Percentiles rank a stretch among this genome's conserved stretches.
phyloP scores from a whole-genome alignment of 2,329 filamentous ascomycete genomes.

The Penicillium sp. region DNA sequence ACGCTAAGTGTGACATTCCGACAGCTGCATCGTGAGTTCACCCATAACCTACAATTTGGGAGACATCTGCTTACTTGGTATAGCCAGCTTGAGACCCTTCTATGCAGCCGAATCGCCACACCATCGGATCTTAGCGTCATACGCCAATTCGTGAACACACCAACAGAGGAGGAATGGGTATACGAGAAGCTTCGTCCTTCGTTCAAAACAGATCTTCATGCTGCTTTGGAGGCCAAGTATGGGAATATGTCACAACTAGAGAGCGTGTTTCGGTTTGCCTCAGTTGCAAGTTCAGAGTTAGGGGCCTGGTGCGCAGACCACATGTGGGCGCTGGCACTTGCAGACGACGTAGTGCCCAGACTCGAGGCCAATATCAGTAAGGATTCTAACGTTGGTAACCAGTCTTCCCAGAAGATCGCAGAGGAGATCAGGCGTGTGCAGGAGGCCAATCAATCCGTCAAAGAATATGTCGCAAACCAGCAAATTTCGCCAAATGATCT shows the following conservation, averaged over 20 bases:
- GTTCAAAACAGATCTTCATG: constrained; percentile 63
- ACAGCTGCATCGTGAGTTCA: constrained; percentile 56
- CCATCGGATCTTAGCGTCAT: constrained; percentile 59
- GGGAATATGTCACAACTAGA: constrained; percentile 52
- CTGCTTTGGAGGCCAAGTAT: constrained; percentile 52
- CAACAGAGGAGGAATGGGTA: constrained; percentile 55
- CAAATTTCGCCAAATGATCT: constrained; percentile 45
- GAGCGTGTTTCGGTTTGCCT: constrained; percentile 58
- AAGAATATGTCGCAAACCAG: constrained; percentile 48
- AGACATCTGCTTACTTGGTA: constrained; percentile 8
- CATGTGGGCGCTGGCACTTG: constrained; percentile 69
- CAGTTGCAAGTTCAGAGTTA: constrained; percentile 60
- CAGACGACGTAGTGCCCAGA: constrained; percentile 58
- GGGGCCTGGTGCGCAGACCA: constrained; percentile 82
- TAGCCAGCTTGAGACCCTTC: constrained; percentile 66
- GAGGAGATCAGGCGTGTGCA: constrained; percentile 55
- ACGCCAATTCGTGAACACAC: constrained; percentile 56
- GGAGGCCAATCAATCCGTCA: constrained; percentile 56
- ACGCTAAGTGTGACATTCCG: constrained; percentile 70
- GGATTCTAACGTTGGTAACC: constrained; percentile 1
- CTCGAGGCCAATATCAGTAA: constrained; percentile 51
- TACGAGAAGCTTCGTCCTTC: constrained; percentile 53
- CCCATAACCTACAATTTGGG: background rate
- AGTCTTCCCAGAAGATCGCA: constrained; percentile 45
- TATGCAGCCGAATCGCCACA: constrained; percentile 82